Evolutionary conservation across 108 stramenopile genomes (phyloP).

Genomic region (Craspedostauros australis): DNA sequence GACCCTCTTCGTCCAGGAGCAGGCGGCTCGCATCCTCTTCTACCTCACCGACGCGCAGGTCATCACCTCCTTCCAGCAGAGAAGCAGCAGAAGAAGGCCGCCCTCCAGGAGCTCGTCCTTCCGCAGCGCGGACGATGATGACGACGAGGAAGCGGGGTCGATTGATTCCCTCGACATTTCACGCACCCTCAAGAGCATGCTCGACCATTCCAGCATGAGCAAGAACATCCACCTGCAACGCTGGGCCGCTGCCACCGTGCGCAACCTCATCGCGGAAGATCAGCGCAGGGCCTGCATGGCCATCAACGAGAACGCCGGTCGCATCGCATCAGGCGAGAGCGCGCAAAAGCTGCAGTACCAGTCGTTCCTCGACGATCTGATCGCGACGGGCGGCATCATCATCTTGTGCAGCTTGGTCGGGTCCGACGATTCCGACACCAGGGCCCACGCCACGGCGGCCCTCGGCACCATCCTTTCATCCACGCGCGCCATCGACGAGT

Average conservation of each 20-base stretch:
- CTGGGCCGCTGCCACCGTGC: slow-evolving; percentile 67
- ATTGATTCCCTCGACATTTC: slow-evolving; percentile 52
- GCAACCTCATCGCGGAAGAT: slow-evolving; percentile 66
- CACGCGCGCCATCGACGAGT: slow-evolving; percentile 52
- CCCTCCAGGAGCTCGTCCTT: slow-evolving; percentile 1
- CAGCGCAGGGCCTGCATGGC: slow-evolving; percentile 54
- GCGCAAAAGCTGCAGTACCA: slow-evolving; percentile 33
- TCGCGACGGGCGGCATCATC: slow-evolving; percentile 68
- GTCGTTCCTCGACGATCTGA: slow-evolving; percentile 55
- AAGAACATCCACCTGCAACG: slow-evolving; percentile 69
- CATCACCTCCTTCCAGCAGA: slow-evolving; percentile 14
- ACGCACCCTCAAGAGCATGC: slow-evolving; percentile 51
- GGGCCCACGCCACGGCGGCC: slow-evolving; percentile 69
- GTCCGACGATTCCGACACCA: slow-evolving; percentile 71
- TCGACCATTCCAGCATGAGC: slow-evolving; percentile 59
- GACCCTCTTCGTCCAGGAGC: slow-evolving; percentile 69
- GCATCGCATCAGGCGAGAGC: slow-evolving; percentile 28
- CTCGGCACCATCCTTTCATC: slow-evolving; percentile 50
- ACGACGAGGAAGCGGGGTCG: slow-evolving; percentile 10
- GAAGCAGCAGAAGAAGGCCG: slow-evolving; percentile 9
- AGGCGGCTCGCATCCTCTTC: slow-evolving; percentile 62
- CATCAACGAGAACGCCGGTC: slow-evolving; percentile 41
- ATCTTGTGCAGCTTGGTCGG: slow-evolving; percentile 66
- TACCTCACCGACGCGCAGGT: slow-evolving; percentile 66
- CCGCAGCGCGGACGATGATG: neutral